These are phyloP conservation scores for Metschnikowia lachancei DNA, from an alignment of 805 yeast species.

Conservation along the genomic window DNA sequence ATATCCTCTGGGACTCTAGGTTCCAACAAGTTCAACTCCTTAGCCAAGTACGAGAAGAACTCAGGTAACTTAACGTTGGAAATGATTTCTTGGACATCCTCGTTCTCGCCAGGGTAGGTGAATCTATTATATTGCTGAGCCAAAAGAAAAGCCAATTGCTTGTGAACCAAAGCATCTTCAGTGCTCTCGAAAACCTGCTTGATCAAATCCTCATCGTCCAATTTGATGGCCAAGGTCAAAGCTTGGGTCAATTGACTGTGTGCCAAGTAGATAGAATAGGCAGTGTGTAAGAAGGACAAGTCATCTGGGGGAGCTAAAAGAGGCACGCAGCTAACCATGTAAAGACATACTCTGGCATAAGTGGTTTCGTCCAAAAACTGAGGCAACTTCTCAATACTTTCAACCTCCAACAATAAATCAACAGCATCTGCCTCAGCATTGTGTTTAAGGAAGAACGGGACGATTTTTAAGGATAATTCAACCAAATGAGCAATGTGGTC, in stretches of 20 bases:
- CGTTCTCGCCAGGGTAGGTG: constrained; percentile 56
- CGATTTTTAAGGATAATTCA: constrained; percentile 69
- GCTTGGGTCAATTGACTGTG: constrained; percentile 87
- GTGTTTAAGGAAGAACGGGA: constrained; percentile 86
- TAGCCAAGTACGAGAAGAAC: constrained; percentile 73
- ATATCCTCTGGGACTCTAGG: constrained; percentile 95
- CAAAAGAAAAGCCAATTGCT: constrained; percentile 87
- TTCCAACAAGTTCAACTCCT: constrained; percentile 82
- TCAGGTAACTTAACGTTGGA: constrained; percentile 77
- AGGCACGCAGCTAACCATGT: constrained; percentile 96
- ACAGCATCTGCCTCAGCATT: constrained; percentile 99
- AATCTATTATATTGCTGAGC: constrained; percentile 84
- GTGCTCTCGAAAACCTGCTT: constrained; percentile 80
- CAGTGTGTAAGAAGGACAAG: constrained; percentile 78
- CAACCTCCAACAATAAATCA: constrained; percentile 86
- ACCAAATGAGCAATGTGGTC: constrained; percentile 45
- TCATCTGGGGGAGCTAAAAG: constrained; percentile 95
- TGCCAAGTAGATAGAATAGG: constrained; percentile 76
- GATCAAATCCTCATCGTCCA: constrained; percentile 78
- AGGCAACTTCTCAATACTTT: constrained; percentile 77
- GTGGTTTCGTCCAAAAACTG: constrained; percentile 82
- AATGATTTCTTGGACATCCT: constrained; percentile 77
- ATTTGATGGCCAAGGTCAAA: constrained; percentile 78
- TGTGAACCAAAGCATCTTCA: constrained; percentile 66
- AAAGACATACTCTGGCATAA: constrained; percentile 84